Percentiles rank a stretch among this genome's conserved stretches.
Evolutionary conservation across 805 yeast species (phyloP).

Genomic region (Yarrowia porcina): DNA sequence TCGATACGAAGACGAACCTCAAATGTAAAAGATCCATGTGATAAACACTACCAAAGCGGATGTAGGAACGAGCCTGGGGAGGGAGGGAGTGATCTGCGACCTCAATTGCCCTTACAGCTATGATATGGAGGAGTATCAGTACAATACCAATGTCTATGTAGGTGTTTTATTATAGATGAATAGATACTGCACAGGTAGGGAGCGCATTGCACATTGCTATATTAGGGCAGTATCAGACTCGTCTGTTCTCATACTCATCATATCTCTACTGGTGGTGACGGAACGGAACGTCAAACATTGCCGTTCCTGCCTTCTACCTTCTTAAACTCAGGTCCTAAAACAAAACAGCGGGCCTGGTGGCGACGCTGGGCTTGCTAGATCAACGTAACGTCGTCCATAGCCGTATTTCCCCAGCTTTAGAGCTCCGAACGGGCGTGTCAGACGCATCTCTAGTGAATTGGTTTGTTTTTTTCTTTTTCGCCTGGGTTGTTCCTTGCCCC

Average conservation of each 20-base stretch:
- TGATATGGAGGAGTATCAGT: too few species aligned
- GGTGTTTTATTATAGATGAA: too few species aligned
- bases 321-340: not conserved
- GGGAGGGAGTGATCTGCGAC: too few species aligned
- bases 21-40: conserved; percentile 8
- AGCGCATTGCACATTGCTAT: too few species aligned
- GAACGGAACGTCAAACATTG: not conserved
- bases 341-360: not conserved
- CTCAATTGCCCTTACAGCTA: too few species aligned
- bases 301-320: not conserved
- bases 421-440: not conserved
- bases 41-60: not conserved
- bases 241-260: too few species aligned
- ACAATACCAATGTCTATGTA: too few species aligned
- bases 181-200: too few species aligned
- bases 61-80: not conserved
- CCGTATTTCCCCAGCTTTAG: conserved; percentile 20
- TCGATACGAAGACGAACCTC: conserved; percentile 2
- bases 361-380: not conserved
- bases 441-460: not conserved
- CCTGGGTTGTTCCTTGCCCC: not conserved
- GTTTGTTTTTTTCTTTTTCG: not conserved
- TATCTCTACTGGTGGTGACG: too few species aligned
- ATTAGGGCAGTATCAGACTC: too few species aligned
- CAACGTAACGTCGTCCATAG: conserved; percentile 12